Base-by-base conservation (phyloP, 495 filamentous ascomycete species). In the Xylona heveae region DNA sequence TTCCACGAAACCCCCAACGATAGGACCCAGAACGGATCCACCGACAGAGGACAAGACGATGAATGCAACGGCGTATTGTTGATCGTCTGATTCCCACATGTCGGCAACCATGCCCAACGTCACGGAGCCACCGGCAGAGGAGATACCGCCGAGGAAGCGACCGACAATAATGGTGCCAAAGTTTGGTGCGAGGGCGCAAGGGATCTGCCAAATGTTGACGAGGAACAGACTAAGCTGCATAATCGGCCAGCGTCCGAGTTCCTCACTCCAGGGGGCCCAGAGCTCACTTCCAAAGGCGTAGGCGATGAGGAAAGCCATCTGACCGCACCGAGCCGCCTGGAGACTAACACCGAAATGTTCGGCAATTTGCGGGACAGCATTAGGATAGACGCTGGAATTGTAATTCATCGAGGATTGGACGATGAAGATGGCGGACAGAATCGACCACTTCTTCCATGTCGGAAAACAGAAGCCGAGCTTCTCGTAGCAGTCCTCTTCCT, bases 241-340 rank as follows among this genome's bases (percentile, higher is more conserved):
- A 24, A 71, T 59, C 0, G 58, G 58, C 44, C 59, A 62, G 8
- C 68, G 61, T 8, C 68, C 68, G 28, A 66, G 45, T 30, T 74
- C 68, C 35, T 74, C 69, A 38, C 61, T 66, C 68, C 68, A 74
- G 0, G 69, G 68, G 1, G 69, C 68, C 69, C 69, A 73, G 0
- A 74, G 53, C 39, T 74, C 69, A 49, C 69, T 71, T 16, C 67
- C 69, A 39, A 74, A 71, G 5, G 65, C 67, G 40, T 73, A 74
- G 0, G 64, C 40, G 25, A 73, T 55, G 12, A 74, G 50, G 48
- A 72, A 73, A 19, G 62, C 61, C 61, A 66, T 64, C 15, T 54
- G 57, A 45, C 62, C 62, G 29, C 52, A 58, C 4, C 64, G 7
- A 7, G 23, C 23, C 23, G 23, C 40, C 30, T 45, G 43, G 24